Evolutionary conservation across 2,329 filamentous ascomycete genomes (phyloP).

Genomic region (Sporothrix brunneoviolacea): DNA sequence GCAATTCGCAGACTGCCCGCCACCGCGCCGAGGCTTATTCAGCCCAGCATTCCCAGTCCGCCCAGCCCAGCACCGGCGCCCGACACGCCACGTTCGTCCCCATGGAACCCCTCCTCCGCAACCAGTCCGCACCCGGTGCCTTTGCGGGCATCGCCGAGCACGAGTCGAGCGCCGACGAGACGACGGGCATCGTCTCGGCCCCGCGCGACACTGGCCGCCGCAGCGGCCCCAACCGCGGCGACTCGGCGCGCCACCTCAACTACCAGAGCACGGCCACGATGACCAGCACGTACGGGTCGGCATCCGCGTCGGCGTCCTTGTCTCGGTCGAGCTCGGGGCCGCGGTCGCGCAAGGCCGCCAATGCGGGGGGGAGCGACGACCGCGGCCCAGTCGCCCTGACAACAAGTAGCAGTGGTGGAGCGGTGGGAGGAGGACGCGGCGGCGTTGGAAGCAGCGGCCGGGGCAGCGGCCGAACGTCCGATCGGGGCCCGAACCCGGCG

Average conservation of each 20-base stretch:
- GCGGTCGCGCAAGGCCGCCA: background rate
- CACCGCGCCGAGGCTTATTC: constrained; percentile 23
- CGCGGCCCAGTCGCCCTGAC: too few species aligned
- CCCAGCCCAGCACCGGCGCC: constrained; percentile 9
- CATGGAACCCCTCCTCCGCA: constrained; percentile 18
- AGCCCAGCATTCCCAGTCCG: background rate
- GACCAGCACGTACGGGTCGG: constrained; percentile 7
- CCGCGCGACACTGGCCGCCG: constrained; percentile 4
- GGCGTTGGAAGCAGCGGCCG: background rate
- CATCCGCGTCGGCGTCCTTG: background rate
- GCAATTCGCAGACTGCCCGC: constrained; percentile 20
- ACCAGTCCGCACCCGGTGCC: constrained; percentile 16
- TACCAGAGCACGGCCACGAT: constrained; percentile 21
- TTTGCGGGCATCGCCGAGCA: constrained; percentile 17
- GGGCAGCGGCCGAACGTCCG: background rate
- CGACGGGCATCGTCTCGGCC: constrained; percentile 17
- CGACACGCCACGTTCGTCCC: constrained; percentile 1
- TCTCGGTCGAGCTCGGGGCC: background rate
- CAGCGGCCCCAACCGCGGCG: constrained; percentile 19
- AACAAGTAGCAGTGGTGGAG: too few species aligned
- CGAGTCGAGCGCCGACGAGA: constrained; percentile 17
- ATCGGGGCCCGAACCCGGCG: background rate
- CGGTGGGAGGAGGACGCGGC: background rate
- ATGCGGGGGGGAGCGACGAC: background rate
- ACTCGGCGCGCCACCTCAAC: constrained; percentile 17